A percentile compares a stretch with the other conserved stretches of the same genome.
Evolutionary conservation across 495 filamentous ascomycete genomes (phyloP).

Genomic region (Tuber microsphaerosporum): DNA sequence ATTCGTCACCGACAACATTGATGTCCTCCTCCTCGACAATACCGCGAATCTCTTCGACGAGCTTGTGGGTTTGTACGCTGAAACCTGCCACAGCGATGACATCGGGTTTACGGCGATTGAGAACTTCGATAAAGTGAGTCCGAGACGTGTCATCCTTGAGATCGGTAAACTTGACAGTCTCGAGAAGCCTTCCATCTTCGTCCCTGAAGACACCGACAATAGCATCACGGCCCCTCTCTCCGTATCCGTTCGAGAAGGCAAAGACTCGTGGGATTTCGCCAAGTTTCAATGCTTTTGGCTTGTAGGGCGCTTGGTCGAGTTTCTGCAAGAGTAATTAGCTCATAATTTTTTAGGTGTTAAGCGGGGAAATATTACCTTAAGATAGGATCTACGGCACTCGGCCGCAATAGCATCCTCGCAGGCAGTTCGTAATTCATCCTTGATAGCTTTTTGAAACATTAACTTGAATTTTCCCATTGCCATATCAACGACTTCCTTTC

Average conservation of each 20-base stretch:
- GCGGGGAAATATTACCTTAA: conserved; percentile 45
- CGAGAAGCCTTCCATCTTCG: conserved; percentile 80
- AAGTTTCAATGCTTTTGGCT: conserved; percentile 84
- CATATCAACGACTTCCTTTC: conserved; percentile 72
- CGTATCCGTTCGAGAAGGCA: conserved; percentile 73
- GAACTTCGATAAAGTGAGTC: conserved; percentile 62
- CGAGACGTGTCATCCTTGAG: conserved; percentile 64
- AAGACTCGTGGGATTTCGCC: conserved; percentile 85
- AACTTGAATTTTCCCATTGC: conserved; percentile 75
- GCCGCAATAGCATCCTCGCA: conserved; percentile 84
- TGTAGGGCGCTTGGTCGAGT: conserved; percentile 91
- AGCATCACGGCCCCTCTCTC: conserved; percentile 64
- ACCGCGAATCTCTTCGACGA: conserved; percentile 69
- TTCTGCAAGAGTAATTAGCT: conserved; percentile 43
- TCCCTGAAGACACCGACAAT: conserved; percentile 88
- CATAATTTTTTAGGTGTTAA: neutral
- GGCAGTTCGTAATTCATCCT: conserved; percentile 81
- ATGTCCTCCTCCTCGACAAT: conserved; percentile 69
- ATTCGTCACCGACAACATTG: conserved; percentile 55
- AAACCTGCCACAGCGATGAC: conserved; percentile 87
- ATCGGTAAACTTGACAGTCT: conserved; percentile 77
- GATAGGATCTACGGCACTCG: conserved; percentile 74
- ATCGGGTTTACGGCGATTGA: conserved; percentile 72
- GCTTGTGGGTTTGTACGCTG: conserved; percentile 73
- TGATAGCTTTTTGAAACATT: conserved; percentile 79